A percentile compares a stretch with the other conserved stretches of the same genome.
Conservation (phyloP, 306 rosid species). For the Datisca glomerata region DNA sequence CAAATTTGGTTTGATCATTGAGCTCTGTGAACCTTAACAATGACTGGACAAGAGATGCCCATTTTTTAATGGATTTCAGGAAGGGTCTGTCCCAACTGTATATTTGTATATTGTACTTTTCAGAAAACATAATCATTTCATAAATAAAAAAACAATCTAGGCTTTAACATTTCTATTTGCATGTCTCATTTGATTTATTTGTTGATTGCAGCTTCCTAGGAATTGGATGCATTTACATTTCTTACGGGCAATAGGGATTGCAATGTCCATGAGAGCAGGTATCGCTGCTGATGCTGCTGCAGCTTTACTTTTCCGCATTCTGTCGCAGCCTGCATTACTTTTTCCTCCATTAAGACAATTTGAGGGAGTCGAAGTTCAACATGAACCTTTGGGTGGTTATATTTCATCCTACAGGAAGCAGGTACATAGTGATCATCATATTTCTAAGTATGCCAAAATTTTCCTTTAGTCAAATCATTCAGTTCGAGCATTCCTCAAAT, state of each 20-base stretch:
- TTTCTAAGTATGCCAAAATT: neutral
- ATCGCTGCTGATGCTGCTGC: constrained; percentile 99
- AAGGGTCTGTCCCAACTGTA: too few relatives aligned
- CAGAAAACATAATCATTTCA: too few relatives aligned
- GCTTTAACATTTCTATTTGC: too few relatives aligned
- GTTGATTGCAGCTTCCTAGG: constrained; percentile 75
- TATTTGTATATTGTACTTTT: too few relatives aligned
- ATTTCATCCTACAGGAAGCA: constrained; percentile 79
- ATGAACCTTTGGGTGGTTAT: constrained; percentile 65
- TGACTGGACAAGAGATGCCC: too few relatives aligned
- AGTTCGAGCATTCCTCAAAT: neutral
- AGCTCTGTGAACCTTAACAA: too few relatives aligned
- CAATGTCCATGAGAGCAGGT: constrained; percentile 97
- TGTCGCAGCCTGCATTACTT: constrained; percentile 93
- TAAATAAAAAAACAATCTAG: too few relatives aligned
- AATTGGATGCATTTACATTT: constrained; percentile 99
- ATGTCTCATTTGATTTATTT: too few relatives aligned
- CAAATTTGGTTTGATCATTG: too few relatives aligned
- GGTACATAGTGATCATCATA: constrained; percentile 21
- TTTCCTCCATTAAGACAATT: constrained; percentile 92
- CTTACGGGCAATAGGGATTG: constrained; percentile 97
- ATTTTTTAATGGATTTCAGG: too few relatives aligned
- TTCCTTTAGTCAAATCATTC: constrained; percentile 1
- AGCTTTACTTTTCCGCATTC: constrained; percentile 87
- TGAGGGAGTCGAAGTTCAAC: constrained; percentile 83